These are phyloP conservation scores for Termitomyces sp. DNA, from an alignment of 768 basidiomycete species.

Conservation along the genomic window DNA sequence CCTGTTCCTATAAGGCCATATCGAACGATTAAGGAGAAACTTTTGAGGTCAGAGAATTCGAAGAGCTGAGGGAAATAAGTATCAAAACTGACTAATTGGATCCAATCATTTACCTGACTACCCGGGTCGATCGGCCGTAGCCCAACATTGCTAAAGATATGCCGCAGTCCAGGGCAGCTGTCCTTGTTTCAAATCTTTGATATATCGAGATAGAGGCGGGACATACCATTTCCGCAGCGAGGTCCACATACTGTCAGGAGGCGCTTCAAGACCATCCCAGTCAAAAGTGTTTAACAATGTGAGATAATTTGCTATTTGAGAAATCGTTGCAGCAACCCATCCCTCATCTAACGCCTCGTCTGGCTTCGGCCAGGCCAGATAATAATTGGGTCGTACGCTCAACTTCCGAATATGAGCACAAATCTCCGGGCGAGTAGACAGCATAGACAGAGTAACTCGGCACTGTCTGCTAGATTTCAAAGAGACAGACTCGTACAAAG, in stretches of 20 bases:
- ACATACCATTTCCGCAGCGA: slow-evolving; percentile 38
- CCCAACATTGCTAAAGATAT: slow-evolving; percentile 46
- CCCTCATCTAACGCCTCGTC: slow-evolving; percentile 39
- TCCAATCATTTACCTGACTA: slow-evolving; percentile 25
- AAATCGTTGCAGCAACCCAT: slow-evolving; percentile 39
- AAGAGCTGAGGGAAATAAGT: slow-evolving; percentile 30
- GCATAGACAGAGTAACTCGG: slow-evolving; percentile 34
- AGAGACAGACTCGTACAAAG: slow-evolving; percentile 43
- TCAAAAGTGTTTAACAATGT: slow-evolving; percentile 43
- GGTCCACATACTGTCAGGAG: slow-evolving; percentile 41
- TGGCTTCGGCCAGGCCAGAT: slow-evolving; percentile 48
- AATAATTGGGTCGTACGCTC: slow-evolving; percentile 49
- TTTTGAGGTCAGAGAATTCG: slow-evolving; percentile 39
- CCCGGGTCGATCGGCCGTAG: slow-evolving; percentile 29
- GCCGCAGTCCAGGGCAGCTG: slow-evolving; percentile 44
- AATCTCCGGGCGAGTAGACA: slow-evolving; percentile 33
- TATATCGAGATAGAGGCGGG: slow-evolving; percentile 3
- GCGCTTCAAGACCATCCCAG: slow-evolving; percentile 52
- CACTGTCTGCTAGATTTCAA: slow-evolving; percentile 44
- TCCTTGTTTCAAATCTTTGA: background rate
- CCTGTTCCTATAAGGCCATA: slow-evolving; percentile 42
- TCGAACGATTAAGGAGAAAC: slow-evolving; percentile 46
- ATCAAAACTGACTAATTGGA: background rate
- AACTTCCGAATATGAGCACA: slow-evolving; percentile 41
- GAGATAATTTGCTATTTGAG: slow-evolving; percentile 30